Evolutionary conservation across 306 rosid species (phyloP).

Genomic region (Glycine latifolia): DNA sequence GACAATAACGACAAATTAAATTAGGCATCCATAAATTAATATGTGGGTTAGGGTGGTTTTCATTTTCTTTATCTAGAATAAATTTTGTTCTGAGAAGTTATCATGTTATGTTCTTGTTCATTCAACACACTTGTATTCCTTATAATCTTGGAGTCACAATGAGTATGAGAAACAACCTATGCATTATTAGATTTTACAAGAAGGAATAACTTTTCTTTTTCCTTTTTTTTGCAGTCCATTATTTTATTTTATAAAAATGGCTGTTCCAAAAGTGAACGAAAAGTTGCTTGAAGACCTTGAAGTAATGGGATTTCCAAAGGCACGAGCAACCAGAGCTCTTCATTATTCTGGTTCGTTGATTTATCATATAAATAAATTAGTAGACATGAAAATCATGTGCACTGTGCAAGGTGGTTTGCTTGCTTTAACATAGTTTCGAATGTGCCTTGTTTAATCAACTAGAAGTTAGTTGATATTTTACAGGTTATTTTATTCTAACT

Average conservation of each 20-base stretch:
- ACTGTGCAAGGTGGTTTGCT: constrained; percentile 1
- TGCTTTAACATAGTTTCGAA: neutral
- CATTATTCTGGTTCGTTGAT: constrained; percentile 67
- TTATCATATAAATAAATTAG: neutral
- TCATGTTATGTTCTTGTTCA: too few relatives aligned
- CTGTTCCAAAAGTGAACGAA: constrained; percentile 69
- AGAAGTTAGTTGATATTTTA: neutral
- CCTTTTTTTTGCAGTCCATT: constrained; percentile 34
- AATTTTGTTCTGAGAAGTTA: too few relatives aligned
- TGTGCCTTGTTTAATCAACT: neutral
- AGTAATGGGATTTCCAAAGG: constrained; percentile 69
- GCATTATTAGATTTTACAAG: neutral
- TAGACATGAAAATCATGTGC: neutral
- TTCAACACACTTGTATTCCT: too few relatives aligned
- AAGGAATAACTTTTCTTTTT: neutral
- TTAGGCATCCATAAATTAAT: too few relatives aligned
- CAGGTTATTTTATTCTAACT: too few relatives aligned
- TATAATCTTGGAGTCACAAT: too few relatives aligned
- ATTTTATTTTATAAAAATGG: constrained; percentile 56
- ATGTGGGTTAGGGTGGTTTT: neutral
- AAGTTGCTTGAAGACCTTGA: constrained; percentile 61
- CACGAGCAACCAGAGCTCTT: constrained; percentile 67
- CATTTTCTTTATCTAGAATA: neutral
- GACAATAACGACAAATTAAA: neutral
- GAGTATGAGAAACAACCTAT: neutral